Evolutionary conservation across 2,329 filamentous ascomycete species (phyloP).

Genomic region (Dryadomyces quercus-mongolicae): DNA sequence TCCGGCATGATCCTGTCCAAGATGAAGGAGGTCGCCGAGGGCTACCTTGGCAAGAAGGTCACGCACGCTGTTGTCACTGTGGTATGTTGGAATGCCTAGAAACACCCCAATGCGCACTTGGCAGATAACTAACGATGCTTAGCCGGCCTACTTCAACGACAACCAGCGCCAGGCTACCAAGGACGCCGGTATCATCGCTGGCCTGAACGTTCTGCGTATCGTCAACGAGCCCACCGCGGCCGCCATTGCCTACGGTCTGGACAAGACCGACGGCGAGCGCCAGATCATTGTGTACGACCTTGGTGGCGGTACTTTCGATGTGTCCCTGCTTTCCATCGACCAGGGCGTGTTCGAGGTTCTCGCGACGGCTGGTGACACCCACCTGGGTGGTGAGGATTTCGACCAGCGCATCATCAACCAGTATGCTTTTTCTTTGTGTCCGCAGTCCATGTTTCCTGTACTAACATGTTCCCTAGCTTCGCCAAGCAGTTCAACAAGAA

Average conservation of each 20-base stretch:
- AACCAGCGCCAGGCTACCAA: slow-evolving; percentile 95
- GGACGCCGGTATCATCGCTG: slow-evolving; percentile 84
- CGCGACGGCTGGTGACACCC: slow-evolving; percentile 91
- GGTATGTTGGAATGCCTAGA: no score
- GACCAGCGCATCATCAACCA: slow-evolving; percentile 95
- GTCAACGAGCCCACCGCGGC: slow-evolving; percentile 95
- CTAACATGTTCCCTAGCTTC: slow-evolving; percentile 37
- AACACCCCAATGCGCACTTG: no score
- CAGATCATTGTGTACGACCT: slow-evolving; percentile 92
- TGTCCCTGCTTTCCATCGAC: slow-evolving; percentile 83
- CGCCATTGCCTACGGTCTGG: slow-evolving; percentile 86
- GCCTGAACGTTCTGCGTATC: slow-evolving; percentile 88
- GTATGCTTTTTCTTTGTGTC: not conserved
- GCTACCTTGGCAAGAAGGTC: slow-evolving; percentile 70
- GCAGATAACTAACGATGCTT: not conserved
- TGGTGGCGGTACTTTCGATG: slow-evolving; percentile 90
- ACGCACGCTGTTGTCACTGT: slow-evolving; percentile 87
- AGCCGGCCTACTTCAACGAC: slow-evolving; percentile 94
- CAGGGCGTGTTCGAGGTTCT: slow-evolving; percentile 89
- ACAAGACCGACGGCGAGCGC: slow-evolving; percentile 72
- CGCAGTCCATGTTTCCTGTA: not conserved
- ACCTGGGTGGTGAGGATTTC: slow-evolving; percentile 97
- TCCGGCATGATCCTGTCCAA: slow-evolving; percentile 49
- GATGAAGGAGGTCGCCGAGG: slow-evolving; percentile 57
- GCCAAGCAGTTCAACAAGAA: slow-evolving; percentile 99